A percentile compares a stretch with the other conserved stretches of the same genome.
These are phyloP conservation scores for Exophiala lecanii-corni DNA, from an alignment of 2,329 filamentous ascomycete species.

Conservation along the genomic window DNA sequence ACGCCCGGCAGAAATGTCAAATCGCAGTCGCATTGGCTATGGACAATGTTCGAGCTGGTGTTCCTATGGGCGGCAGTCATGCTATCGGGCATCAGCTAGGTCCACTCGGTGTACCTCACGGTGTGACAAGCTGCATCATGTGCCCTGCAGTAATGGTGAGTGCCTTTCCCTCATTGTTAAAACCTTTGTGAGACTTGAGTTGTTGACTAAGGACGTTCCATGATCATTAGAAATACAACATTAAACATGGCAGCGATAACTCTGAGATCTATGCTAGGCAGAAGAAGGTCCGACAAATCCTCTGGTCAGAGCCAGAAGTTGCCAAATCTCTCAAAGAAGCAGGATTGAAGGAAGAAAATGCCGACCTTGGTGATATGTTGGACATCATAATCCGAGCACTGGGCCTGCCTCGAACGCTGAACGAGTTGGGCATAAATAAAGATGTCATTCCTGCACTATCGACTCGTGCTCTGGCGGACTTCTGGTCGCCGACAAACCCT, in stretches of 20 bases:
- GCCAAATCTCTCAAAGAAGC: slow-evolving; percentile 20
- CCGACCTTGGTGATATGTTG: slow-evolving; percentile 50
- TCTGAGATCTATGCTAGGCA: slow-evolving; percentile 34
- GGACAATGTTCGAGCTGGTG: slow-evolving; percentile 39
- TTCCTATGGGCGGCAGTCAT: slow-evolving; percentile 47
- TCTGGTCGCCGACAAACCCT: slow-evolving; percentile 49
- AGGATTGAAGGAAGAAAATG: slow-evolving; percentile 26
- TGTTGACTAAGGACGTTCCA: no score
- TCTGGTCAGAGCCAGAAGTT: slow-evolving; percentile 38
- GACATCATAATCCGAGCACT: slow-evolving; percentile 49
- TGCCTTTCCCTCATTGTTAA: no score
- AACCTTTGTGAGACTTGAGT: no score
- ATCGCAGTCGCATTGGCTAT: slow-evolving; percentile 52
- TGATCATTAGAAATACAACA: slow-evolving; percentile 54
- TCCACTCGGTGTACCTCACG: slow-evolving; percentile 55
- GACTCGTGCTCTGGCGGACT: slow-evolving; percentile 47
- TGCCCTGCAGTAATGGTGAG: slow-evolving; percentile 44
- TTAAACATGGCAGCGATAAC: slow-evolving; percentile 38
- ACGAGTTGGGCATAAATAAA: slow-evolving; percentile 47
- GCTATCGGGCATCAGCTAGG: slow-evolving; percentile 52
- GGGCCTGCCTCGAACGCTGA: slow-evolving; percentile 51
- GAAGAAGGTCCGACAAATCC: slow-evolving; percentile 35
- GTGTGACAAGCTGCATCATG: slow-evolving; percentile 56
- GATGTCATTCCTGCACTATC: slow-evolving; percentile 48
- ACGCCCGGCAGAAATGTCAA: slow-evolving; percentile 46